Conservation (phyloP, 331 rosid species). For the Phaseolus coccineus region DNA sequence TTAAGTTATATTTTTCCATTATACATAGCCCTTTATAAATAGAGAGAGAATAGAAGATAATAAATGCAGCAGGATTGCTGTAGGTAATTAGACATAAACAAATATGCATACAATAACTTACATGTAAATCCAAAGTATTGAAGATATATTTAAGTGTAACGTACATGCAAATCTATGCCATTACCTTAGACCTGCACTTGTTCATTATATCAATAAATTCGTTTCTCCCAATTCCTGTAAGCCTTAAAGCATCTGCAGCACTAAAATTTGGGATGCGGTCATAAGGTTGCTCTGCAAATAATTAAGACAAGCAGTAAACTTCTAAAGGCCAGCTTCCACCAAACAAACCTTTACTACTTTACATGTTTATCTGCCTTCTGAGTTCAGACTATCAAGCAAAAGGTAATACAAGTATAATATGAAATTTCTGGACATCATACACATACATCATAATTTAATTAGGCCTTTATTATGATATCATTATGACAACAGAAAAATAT, state of each 20-base stretch:
- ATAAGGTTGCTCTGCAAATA: conserved; percentile 91
- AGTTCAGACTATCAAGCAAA: conserved; percentile 8
- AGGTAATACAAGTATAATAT: background rate
- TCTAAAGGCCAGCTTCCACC: conserved; percentile 28
- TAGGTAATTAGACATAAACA: background rate
- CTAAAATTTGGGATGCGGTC: conserved; percentile 99
- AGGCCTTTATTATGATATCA: background rate
- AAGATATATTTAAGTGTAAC: conserved; percentile 16
- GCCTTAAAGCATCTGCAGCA: conserved; percentile 96
- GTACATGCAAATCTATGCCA: conserved; percentile 32
- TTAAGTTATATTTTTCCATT: too few relatives aligned
- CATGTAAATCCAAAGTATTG: conserved; percentile 32
- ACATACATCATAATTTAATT: background rate
- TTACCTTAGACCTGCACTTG: conserved; percentile 98
- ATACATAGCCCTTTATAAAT: background rate
- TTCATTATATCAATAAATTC: conserved; percentile 99
- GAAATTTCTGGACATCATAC: background rate
- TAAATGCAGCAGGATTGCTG: background rate
- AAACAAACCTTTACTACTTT: conserved; percentile 1
- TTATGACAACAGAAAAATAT: background rate
- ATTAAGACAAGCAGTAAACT: conserved; percentile 42
- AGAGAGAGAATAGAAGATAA: background rate
- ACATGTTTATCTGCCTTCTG: conserved; percentile 12
- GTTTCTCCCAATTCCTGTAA: conserved; percentile 95
- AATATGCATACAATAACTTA: background rate